Evolutionary conservation across 176 grass and related monocot genomes (phyloP).

Genomic region (Oryza meyeriana): DNA sequence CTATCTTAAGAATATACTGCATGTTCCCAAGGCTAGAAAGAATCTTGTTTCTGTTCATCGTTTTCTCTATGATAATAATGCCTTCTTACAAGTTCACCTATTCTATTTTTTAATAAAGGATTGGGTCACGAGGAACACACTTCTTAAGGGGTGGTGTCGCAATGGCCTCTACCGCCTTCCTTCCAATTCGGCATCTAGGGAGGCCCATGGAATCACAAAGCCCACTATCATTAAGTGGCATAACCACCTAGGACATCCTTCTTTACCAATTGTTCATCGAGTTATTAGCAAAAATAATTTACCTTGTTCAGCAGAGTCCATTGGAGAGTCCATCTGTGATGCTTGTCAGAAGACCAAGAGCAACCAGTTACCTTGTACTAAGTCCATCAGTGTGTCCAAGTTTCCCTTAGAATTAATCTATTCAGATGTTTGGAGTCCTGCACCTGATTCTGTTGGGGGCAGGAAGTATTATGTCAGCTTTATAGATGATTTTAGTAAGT

Average conservation of each 20-base stretch:
- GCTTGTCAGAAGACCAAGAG: no score
- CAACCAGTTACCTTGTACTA: no score
- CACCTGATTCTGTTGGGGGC: neutral
- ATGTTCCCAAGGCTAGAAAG: neutral
- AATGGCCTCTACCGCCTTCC: neutral
- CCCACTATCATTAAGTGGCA: neutral
- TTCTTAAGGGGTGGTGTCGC: neutral
- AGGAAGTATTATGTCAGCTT: neutral
- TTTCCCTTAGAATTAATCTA: no score
- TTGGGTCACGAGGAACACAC: no score
- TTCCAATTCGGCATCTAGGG: neutral
- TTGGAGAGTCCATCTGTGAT: no score
- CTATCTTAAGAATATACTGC: neutral
- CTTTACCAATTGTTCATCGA: neutral
- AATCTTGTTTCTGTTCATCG: neutral
- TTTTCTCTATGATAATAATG: neutral
- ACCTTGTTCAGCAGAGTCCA: neutral
- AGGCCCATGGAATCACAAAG: neutral
- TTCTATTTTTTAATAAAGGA: neutral
- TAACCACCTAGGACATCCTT: neutral
- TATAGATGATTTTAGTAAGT: neutral
- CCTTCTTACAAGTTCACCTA: neutral
- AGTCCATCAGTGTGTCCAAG: no score
- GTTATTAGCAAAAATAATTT: neutral
- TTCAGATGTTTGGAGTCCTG: neutral